These are phyloP conservation scores for Lotmaria passim DNA, from an alignment of 208 protist genomes.

Conservation along the genomic window DNA sequence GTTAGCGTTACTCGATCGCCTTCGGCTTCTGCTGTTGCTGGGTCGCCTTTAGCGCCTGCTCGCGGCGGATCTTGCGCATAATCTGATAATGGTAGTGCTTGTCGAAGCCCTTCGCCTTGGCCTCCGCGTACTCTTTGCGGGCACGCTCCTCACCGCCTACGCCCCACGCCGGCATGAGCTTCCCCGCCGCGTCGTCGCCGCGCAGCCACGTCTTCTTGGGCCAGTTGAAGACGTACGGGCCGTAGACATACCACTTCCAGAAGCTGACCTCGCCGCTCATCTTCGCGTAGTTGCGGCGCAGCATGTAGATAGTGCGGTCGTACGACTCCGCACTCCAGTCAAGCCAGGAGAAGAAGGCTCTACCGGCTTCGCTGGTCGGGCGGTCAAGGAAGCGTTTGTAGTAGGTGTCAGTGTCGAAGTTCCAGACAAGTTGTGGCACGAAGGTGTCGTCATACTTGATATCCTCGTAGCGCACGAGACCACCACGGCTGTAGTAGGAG, in stretches of 20 bases:
- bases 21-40: conserved; percentile 35
- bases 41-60: conserved; percentile 70
- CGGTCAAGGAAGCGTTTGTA: conserved; percentile 89
- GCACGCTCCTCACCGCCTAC: conserved; percentile 81
- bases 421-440: conserved; percentile 62
- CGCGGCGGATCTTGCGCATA: conserved; percentile 88
- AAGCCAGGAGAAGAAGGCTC: conserved; percentile 89
- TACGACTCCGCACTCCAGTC: conserved; percentile 90
- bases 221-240: conserved; percentile 92
- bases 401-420: conserved; percentile 79
- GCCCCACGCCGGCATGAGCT: conserved; percentile 82
- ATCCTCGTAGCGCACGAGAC: conserved; percentile 82
- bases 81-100: conserved; percentile 93
- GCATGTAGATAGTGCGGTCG: conserved; percentile 84
- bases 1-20: conserved; percentile 17
- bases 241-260: conserved; percentile 86
- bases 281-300: conserved; percentile 76
- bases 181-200: conserved; percentile 79
- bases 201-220: conserved; percentile 89
- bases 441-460: conserved; percentile 90
- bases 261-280: conserved; percentile 68
- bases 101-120: conserved; percentile 83
- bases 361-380: conserved; percentile 81
- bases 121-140: conserved; percentile 74
- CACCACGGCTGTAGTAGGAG: conserved; percentile 90